These are phyloP conservation scores for Cryptococcus sp. DNA, from an alignment of 1,284 basidiomycete genomes.

Conservation along the genomic window DNA sequence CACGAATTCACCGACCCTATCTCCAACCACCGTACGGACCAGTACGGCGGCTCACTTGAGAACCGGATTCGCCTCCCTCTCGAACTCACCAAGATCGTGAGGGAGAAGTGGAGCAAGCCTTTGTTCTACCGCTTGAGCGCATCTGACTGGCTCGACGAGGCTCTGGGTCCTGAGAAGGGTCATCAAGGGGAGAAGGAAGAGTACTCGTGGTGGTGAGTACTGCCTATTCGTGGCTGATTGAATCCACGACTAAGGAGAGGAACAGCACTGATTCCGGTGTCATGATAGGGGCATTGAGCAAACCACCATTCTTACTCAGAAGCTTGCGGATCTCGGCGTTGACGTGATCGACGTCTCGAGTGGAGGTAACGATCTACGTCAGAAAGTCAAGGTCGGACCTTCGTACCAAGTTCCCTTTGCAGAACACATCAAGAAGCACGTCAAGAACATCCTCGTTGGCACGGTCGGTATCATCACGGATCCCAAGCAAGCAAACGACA, in stretches of 20 bases:
- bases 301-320: slow-evolving; percentile 62
- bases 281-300: slow-evolving; percentile 73
- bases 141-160: slow-evolving; percentile 70
- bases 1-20: slow-evolving; percentile 66
- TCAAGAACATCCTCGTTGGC: slow-evolving; percentile 62
- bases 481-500: slow-evolving; percentile 65
- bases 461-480: slow-evolving; percentile 74
- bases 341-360: slow-evolving; percentile 71
- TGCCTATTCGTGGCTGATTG: too few relatives aligned
- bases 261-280: slow-evolving; percentile 31
- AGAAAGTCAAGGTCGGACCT: slow-evolving; percentile 61
- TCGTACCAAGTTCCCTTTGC: slow-evolving; percentile 76
- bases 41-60: slow-evolving; percentile 71
- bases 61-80: slow-evolving; percentile 71
- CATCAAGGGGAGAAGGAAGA: slow-evolving; percentile 61
- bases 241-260: too few relatives aligned
- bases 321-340: slow-evolving; percentile 64
- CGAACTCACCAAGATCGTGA: slow-evolving; percentile 60
- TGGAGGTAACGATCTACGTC: slow-evolving; percentile 67
- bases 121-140: slow-evolving; percentile 75
- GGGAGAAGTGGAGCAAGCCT: slow-evolving; percentile 66
- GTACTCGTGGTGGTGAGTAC: slow-evolving; percentile 48
- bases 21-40: slow-evolving; percentile 68
- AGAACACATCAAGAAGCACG: slow-evolving; percentile 65
- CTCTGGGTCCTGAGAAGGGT: slow-evolving; percentile 45